Evolutionary conservation across 345 rosid species (phyloP).

Genomic region (Schrenkiella parvula): DNA sequence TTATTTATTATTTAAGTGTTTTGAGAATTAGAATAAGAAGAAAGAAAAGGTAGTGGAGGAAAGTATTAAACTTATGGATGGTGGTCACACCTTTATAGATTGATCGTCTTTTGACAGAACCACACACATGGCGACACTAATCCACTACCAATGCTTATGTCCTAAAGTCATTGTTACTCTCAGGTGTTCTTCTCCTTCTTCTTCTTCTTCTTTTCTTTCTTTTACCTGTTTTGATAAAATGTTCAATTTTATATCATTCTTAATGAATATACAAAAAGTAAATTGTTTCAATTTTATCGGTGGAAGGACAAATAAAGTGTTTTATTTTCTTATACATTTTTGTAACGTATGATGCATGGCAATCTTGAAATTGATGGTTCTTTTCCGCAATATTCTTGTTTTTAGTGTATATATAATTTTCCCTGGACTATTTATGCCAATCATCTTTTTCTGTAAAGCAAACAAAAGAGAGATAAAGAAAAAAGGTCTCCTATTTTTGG

Average conservation of each 20-base stretch:
- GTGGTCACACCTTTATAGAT: conserved; percentile 23
- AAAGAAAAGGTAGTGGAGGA: conserved; percentile 26
- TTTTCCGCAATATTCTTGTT: not conserved
- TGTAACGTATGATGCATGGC: not conserved
- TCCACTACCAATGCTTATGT: conserved; percentile 14
- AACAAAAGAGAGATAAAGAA: conserved; percentile 8
- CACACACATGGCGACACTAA: conserved; percentile 28
- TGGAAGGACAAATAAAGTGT: not conserved
- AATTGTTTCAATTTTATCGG: not conserved
- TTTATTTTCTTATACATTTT: not conserved
- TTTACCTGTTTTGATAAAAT: no score
- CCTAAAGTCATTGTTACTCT: conserved; percentile 34
- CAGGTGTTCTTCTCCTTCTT: conserved; percentile 29
- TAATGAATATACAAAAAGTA: no score
- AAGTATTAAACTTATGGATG: conserved; percentile 21
- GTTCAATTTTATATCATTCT: no score
- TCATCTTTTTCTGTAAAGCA: conserved; percentile 24
- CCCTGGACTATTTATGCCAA: conserved; percentile 8
- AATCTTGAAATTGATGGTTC: not conserved
- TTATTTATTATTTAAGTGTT: not conserved
- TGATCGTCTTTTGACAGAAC: conserved; percentile 20
- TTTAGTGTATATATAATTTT: not conserved
- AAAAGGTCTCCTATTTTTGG: conserved; percentile 14
- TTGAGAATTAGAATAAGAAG: conserved; percentile 6
- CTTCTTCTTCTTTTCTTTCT: not conserved